Conservation (phyloP, 2,329 filamentous ascomycete species). For the Oidium heveae region DNA sequence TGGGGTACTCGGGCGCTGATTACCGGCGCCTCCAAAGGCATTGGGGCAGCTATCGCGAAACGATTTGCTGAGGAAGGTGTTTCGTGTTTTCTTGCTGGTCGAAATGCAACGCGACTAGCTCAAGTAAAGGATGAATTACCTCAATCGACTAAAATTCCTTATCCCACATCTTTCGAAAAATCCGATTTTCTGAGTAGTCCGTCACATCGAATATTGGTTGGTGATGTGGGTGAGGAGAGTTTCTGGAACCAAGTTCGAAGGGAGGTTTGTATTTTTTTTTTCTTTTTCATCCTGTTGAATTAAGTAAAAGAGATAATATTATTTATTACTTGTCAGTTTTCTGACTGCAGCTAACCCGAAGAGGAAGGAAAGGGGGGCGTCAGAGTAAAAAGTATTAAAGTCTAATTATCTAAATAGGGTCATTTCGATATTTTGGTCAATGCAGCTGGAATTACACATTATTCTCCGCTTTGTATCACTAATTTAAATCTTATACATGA, state of each 20-base stretch:
- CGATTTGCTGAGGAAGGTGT: slow-evolving; percentile 39
- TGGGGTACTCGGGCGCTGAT: slow-evolving; percentile 22
- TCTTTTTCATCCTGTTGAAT: too few relatives aligned
- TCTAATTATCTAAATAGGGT: slow-evolving; percentile 3
- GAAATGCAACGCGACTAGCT: slow-evolving; percentile 32
- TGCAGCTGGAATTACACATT: slow-evolving; percentile 49
- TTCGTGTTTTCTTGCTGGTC: slow-evolving; percentile 33
- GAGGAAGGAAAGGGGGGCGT: too few relatives aligned
- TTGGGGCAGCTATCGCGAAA: slow-evolving; percentile 40
- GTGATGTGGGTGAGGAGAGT: slow-evolving; percentile 10
- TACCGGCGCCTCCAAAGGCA: slow-evolving; percentile 45
- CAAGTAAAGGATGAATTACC: slow-evolving; percentile 23
- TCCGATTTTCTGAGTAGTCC: not conserved
- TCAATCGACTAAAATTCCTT: not conserved
- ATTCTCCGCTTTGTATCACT: slow-evolving; percentile 33
- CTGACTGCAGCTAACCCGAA: too few relatives aligned
- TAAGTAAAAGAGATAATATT: too few relatives aligned
- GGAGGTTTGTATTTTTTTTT: slow-evolving; percentile 7
- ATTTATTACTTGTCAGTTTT: too few relatives aligned
- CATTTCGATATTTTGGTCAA: slow-evolving; percentile 43
- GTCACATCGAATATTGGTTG: slow-evolving; percentile 7
- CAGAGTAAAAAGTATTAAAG: not conserved
- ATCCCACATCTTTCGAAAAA: not conserved
- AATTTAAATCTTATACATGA: slow-evolving; percentile 23
- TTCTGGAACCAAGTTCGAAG: slow-evolving; percentile 10